phyloP scores from a whole-genome alignment of 2,329 filamentous ascomycete species.

The Phoma herbarum region DNA sequence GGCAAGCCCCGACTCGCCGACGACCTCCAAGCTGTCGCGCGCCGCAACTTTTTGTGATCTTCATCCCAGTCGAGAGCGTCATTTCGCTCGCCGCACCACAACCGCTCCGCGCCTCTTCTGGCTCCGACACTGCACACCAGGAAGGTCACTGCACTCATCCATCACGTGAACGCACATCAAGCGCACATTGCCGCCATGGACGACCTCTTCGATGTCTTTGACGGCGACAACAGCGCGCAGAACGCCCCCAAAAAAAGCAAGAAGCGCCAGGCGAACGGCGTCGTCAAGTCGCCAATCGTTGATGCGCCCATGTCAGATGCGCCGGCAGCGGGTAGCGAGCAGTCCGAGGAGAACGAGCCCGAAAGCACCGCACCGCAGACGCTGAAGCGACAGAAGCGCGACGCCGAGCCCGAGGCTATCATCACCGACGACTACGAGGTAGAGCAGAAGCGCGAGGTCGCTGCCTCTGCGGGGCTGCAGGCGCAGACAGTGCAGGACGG shows the following conservation, averaged over 20 bases:
- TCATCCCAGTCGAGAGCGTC: slow-evolving; percentile 6
- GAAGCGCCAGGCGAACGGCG: slow-evolving; percentile 86
- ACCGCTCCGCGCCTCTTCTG: slow-evolving; percentile 6
- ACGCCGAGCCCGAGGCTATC: slow-evolving; percentile 76
- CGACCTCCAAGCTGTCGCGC: slow-evolving; percentile 10
- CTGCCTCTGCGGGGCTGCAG: slow-evolving; percentile 75
- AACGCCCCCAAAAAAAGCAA: slow-evolving; percentile 66
- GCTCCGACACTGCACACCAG: slow-evolving; percentile 11
- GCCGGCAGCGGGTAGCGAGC: slow-evolving; percentile 10
- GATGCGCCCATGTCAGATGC: slow-evolving; percentile 59
- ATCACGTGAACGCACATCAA: background rate
- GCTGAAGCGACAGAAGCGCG: slow-evolving; percentile 70
- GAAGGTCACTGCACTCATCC: slow-evolving; percentile 4
- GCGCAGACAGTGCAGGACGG: slow-evolving; percentile 69
- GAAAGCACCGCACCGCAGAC: slow-evolving; percentile 48
- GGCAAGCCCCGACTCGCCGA: slow-evolving; percentile 12
- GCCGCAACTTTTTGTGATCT: slow-evolving; percentile 20
- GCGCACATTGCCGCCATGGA: slow-evolving; percentile 41
- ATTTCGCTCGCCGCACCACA: slow-evolving; percentile 3
- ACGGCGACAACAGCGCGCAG: slow-evolving; percentile 42
- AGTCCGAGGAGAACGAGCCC: slow-evolving; percentile 44
- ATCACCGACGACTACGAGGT: slow-evolving; percentile 95
- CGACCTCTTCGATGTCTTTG: slow-evolving; percentile 58
- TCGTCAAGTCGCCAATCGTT: slow-evolving; percentile 67
- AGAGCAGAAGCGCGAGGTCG: slow-evolving; percentile 89